A percentile compares a stretch with the other conserved stretches of the same genome.
These are phyloP conservation scores for Botrytis deweyae DNA, from an alignment of 2,329 filamentous ascomycete genomes.

Conservation along the genomic window DNA sequence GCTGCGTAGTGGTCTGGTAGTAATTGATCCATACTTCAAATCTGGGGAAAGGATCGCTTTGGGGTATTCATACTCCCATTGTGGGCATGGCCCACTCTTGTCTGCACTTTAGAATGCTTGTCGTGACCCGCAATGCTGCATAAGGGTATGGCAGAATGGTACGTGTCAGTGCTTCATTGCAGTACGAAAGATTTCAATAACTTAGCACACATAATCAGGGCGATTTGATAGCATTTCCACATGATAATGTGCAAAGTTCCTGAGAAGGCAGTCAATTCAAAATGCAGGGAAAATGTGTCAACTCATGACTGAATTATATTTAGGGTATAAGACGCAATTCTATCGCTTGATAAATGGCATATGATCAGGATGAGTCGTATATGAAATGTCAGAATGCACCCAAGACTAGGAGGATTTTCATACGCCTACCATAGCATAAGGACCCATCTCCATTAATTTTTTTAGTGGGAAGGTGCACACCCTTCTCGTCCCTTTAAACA, in stretches of 20 bases:
- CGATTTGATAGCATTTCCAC: background rate
- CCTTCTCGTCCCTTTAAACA: background rate
- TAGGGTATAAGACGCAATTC: background rate
- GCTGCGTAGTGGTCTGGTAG: constrained; percentile 2
- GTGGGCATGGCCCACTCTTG: constrained; percentile 2
- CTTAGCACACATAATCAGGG: background rate
- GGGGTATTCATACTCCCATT: background rate
- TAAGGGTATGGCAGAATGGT: background rate
- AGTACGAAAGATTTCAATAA: background rate
- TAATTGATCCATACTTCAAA: constrained; percentile 7
- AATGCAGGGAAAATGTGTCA: background rate
- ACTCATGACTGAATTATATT: background rate
- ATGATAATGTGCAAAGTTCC: background rate
- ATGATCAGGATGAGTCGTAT: background rate
- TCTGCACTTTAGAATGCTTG: background rate
- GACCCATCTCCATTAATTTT: background rate
- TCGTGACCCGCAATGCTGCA: constrained; percentile 8
- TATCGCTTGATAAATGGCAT: background rate
- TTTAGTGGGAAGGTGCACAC: background rate
- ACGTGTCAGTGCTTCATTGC: constrained; percentile 12
- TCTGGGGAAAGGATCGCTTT: constrained; percentile 1
- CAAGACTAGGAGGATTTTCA: background rate
- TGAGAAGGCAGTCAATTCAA: background rate
- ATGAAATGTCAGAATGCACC: background rate
- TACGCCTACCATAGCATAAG: background rate